Evolutionary conservation across 2,329 filamentous ascomycete genomes (phyloP).

Genomic region (Aspergillus puulaauensis): DNA sequence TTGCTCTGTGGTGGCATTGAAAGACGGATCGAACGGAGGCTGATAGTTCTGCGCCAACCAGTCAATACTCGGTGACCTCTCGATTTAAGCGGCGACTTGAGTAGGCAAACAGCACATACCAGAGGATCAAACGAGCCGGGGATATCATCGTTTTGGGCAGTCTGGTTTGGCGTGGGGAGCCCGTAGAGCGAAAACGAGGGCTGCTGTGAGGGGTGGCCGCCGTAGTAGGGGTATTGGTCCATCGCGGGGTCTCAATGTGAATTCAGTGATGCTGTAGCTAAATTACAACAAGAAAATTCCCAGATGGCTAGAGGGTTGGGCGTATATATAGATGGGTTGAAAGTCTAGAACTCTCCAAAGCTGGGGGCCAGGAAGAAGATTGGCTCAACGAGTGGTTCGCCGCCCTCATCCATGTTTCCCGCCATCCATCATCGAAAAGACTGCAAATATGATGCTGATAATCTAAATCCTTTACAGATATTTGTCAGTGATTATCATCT

Average conservation of each 20-base stretch:
- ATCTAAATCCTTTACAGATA: not conserved
- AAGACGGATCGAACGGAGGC: conserved; percentile 39
- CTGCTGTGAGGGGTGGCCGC: conserved; percentile 6
- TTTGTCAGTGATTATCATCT: conserved; percentile 5
- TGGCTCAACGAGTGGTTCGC: not conserved
- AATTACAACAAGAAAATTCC: not conserved
- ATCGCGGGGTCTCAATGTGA: conserved; percentile 1
- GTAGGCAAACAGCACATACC: conserved; percentile 15
- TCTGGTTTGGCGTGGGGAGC: conserved; percentile 28
- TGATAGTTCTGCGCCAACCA: conserved; percentile 29
- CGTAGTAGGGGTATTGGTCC: conserved; percentile 16
- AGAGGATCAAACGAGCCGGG: conserved; percentile 41
- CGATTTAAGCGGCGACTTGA: not conserved
- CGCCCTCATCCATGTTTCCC: not conserved
- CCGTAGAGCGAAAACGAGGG: conserved; percentile 12
- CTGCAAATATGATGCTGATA: not conserved
- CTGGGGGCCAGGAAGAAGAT: not conserved
- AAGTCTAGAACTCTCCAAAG: conserved; percentile 1
- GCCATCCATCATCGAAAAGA: not conserved
- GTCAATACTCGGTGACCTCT: not conserved
- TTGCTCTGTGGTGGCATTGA: conserved; percentile 28
- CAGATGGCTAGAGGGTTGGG: not conserved
- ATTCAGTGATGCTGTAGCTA: not conserved
- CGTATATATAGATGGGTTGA: conserved; percentile 1
- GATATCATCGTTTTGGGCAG: conserved; percentile 45